Evolutionary conservation across 108 stramenopile species (phyloP), one percentile per base, ranked within the genome.

Genomic region (Cyclotella choctawhatcheeana): DNA sequence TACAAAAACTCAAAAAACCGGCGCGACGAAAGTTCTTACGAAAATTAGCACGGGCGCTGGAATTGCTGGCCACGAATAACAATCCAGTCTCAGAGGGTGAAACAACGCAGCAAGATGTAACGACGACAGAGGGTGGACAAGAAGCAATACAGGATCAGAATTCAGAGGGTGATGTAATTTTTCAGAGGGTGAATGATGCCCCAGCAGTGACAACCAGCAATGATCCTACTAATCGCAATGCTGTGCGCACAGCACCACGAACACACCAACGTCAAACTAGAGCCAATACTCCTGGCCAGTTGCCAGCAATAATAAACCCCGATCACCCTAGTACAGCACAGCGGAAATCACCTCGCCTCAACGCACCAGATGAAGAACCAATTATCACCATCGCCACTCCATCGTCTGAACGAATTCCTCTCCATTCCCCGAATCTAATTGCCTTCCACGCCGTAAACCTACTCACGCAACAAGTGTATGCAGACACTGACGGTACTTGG

Each of bases 131-230:
- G 43, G 43, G 43, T 44, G 43, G 14, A 44, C 43, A 7, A 44
- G 43, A 44, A 14, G 43, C 12, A 12, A 14, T 14, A 7, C 12
- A 5, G 13, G n/a, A 51, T 20, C 7, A 51, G 54, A 37, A 6
- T 60, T 37, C 13, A 60, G 34, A 60, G 59, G 34, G 20, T 64
- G 62, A 45, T 3, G 12, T 2, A 64, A 25, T 27, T 45, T 47
- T 64, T 64, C 62, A 64, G 44, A 64, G 62, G 44, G 62, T 27
- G 44, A 45, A 27, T 47, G 32, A 34, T 18, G 59, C 59, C 6
- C 47, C 64, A 12, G 22, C 31, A 24, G 29, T 45, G 1, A 64
- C 44, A 3, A 64, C 3, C 2, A 44, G 3, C 13, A 43, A 20
- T 13, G 27, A 60, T 37, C 59, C 59, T 5, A 60, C 59, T 13